Evolutionary conservation across 352 stramenopile genomes (phyloP), one percentile per base, ranked within the genome.

Genomic region (Pythium brassicae): DNA sequence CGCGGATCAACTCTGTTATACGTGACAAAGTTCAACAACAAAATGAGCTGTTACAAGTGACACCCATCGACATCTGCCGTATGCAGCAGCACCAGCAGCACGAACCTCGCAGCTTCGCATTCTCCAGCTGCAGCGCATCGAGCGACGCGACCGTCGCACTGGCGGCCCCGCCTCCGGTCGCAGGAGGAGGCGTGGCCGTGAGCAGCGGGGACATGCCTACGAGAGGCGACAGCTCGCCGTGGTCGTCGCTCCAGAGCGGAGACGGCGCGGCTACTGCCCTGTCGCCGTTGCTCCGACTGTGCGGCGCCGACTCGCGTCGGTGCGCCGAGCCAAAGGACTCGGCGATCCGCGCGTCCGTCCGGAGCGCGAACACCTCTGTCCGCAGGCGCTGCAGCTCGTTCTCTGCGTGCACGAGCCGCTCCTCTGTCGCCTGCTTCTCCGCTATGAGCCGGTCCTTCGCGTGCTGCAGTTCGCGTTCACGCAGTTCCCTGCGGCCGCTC

Each of bases 171-270:
- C 20, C 4, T 0, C 11, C 17, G 23, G 37, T 45, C 12, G 0
- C 32, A 14, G 45, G 26, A 20, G 54, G 29, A 2, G 75, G 73
- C 5, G 73, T 87, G 5, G 78, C 66, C 3, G 75, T 83, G 17
- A 86, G 37, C 20, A 87, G 37, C 19, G 73, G 73, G 7, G 79
- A 84, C 32, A 87, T 68, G 9, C 62, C 71, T 25, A 68, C 51
- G 19, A 87, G 35, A 2, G 78, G 76, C 4, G 74, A 89, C 1
- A 85, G 50, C 27, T 65, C 77, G 7, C 79, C 79, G 25, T 76
- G 72, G 48, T 87, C 79, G n/a, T 86, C 79, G 56, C 75, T 87
- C 77, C 79, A 90, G 2, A 88, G 53, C 15, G 77, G 77, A 9
- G 79, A 90, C 5, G 32, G 32, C 32, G 32, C n/a, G n/a, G n/a